Conservation (phyloP, 148 eudicot genomes). For the Bassia scoparia region DNA sequence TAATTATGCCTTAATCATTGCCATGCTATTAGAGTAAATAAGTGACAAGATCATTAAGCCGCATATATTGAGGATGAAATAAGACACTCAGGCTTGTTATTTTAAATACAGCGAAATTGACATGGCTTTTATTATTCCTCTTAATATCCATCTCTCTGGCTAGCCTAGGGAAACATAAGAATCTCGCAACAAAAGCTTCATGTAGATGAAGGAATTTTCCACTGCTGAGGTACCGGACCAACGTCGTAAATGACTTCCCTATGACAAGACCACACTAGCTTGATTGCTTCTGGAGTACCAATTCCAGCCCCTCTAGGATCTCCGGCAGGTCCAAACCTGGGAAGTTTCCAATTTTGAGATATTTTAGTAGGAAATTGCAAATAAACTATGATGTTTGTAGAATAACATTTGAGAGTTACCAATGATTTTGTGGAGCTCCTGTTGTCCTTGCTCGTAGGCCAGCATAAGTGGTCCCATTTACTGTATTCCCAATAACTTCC, state of each 20-base stretch:
- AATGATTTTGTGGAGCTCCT: conserved; percentile 98
- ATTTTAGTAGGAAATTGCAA: background rate
- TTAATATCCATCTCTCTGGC: background rate
- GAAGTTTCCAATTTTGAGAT: background rate
- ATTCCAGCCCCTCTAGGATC: conserved; percentile 99
- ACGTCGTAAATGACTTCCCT: conserved; percentile 86
- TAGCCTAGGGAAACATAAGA: background rate
- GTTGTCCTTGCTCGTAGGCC: conserved; percentile 98
- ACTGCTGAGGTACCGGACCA: conserved; percentile 75
- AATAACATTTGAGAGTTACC: conserved; percentile 37
- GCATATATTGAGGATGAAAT: background rate
- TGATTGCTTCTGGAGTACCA: conserved; percentile 96
- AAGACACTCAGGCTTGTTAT: background rate
- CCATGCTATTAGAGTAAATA: background rate
- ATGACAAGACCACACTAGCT: conserved; percentile 98
- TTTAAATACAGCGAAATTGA: background rate
- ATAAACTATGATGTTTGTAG: background rate
- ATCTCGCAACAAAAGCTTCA: background rate
- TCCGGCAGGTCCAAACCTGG: conserved; percentile 98
- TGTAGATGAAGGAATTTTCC: conserved; percentile 46
- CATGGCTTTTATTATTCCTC: background rate
- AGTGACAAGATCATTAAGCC: conserved; percentile 1
- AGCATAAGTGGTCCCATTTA: conserved; percentile 94
- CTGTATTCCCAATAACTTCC: conserved; percentile 83
- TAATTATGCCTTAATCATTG: too few species aligned